phyloP scores from a whole-genome alignment of 495 filamentous ascomycete species.

The Tuber melanosporum region DNA sequence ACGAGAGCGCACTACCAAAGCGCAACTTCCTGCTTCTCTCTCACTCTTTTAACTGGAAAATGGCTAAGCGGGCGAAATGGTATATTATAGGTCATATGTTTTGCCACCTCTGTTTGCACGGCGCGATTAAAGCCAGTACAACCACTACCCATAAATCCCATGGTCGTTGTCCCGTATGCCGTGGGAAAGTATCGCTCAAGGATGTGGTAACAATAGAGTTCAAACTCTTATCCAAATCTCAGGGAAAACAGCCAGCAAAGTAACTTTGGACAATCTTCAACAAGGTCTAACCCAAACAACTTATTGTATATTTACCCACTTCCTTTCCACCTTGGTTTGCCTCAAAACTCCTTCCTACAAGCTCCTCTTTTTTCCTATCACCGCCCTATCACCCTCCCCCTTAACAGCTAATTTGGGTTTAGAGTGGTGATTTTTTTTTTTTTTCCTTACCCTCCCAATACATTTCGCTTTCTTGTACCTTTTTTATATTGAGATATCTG shows the following conservation, averaged over 20 bases:
- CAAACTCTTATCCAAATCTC: constrained; percentile 30
- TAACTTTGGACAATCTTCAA: not conserved
- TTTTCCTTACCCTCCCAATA: not conserved
- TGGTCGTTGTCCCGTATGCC: constrained; percentile 37
- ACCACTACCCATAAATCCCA: constrained; percentile 36
- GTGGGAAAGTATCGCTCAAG: constrained; percentile 38
- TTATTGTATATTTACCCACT: not conserved
- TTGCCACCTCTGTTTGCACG: constrained; percentile 73
- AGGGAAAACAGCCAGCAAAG: constrained; percentile 24
- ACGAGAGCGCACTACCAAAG: constrained; percentile 43
- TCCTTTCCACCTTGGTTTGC: not conserved
- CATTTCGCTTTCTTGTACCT: not conserved
- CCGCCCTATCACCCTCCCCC: not conserved
- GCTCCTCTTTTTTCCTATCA: not conserved
- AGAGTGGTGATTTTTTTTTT: not conserved
- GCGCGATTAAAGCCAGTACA: constrained; percentile 58
- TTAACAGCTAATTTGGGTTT: not conserved
- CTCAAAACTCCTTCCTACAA: not conserved
- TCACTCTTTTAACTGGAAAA: not conserved
- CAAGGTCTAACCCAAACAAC: not conserved
- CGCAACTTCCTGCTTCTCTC: constrained; percentile 7
- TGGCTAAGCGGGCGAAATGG: not conserved
- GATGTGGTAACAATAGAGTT: constrained; percentile 40
- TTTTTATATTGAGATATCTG: not conserved
- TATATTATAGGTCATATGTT: constrained; percentile 66